These are phyloP conservation scores for Guillardia theta DNA, from an alignment of 78 protist species.

Conservation along the genomic window DNA sequence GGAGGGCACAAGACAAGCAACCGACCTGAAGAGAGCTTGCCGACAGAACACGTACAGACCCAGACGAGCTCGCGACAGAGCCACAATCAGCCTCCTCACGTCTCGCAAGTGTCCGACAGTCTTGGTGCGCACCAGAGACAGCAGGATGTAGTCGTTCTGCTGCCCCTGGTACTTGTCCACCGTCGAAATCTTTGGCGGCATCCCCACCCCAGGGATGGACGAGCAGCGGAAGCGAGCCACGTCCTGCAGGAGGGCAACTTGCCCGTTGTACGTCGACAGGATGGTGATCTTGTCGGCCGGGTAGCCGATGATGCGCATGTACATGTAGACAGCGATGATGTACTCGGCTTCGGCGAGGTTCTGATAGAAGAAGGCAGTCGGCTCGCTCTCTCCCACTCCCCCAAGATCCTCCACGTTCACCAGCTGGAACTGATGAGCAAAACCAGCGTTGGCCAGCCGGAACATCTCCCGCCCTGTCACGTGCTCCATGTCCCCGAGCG, in stretches of 20 bases:
- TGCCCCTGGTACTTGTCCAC: slow-evolving; percentile 95
- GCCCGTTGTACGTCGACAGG: slow-evolving; percentile 95
- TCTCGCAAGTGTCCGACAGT: slow-evolving; percentile 76
- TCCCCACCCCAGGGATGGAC: background rate
- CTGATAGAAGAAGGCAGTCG: slow-evolving; percentile 81
- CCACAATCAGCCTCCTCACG: slow-evolving; percentile 75
- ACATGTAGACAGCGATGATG: slow-evolving; percentile 84
- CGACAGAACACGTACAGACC: slow-evolving; percentile 91
- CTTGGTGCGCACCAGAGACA: slow-evolving; percentile 92
- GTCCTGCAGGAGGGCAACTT: slow-evolving; percentile 73
- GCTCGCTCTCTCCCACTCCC: slow-evolving; percentile 80
- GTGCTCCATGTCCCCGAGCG: slow-evolving; percentile 75
- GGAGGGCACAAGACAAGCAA: background rate
- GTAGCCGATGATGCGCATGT: slow-evolving; percentile 89
- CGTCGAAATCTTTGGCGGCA: slow-evolving; percentile 81
- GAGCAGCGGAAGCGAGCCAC: background rate
- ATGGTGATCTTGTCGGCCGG: slow-evolving; percentile 77
- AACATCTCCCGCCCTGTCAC: slow-evolving; percentile 30
- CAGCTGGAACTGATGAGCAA: slow-evolving; percentile 76
- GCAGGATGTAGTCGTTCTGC: slow-evolving; percentile 89
- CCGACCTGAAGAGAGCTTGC: background rate
- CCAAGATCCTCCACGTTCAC: slow-evolving; percentile 80
- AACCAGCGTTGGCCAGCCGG: slow-evolving; percentile 58
- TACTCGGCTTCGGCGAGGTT: slow-evolving; percentile 95
- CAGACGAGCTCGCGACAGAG: slow-evolving; percentile 92